Evolutionary conservation across 1,284 basidiomycete species (phyloP), one percentile per base, ranked within the genome.

Genomic region (Stygiomarasmius scandens): DNA sequence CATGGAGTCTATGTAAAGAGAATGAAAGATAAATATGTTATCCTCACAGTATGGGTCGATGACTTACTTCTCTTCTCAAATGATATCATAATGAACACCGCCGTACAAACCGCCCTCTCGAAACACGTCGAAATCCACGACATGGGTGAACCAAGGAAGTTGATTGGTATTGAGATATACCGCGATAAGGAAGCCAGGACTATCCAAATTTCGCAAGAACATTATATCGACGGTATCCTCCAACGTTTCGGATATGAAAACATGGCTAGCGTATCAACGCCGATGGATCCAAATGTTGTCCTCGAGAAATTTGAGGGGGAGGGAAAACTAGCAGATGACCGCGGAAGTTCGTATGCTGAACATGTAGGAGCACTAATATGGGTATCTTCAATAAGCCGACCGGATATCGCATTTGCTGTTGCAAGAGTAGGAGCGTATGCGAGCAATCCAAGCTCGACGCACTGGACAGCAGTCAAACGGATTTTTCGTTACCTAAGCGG

Each of bases 1-100:
- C 66, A 62, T 19, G 67, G 66, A 52, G 59, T 70, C 20, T 69
- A 61, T 44, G 46, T 66, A 27, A 54, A 55, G 16, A 38, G 41
- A 14, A 52, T 34, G 3, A 51, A 54, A 20, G 27, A 50, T 32
- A 43, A 53, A 10, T 34, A 54, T 36, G 48, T 51, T 1, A 59
- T 68, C 25, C 47, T 66, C 25, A 55, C 55, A 2, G 61, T 65
- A 10, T 51, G 58, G 24, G 59, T 66, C 23, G 65, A 69, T 56
- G 64, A 68, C 52, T 59, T 60, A 52, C 34, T 47, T 1, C 36
- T 58, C n/a, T 22, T 56, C 24, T 24, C 55, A 16, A 27, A 14
- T 8, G 29, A 14, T 36, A 27, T 24, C 14, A n/a, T 19, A 14
- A 2, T 29, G 8, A 38, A 36, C 19, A 12, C 11, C 2, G 16